Evolutionary conservation across 2,329 filamentous ascomycete species (phyloP), one percentile per base, ranked within the genome.

Genomic region (Exophiala aquamarina): DNA sequence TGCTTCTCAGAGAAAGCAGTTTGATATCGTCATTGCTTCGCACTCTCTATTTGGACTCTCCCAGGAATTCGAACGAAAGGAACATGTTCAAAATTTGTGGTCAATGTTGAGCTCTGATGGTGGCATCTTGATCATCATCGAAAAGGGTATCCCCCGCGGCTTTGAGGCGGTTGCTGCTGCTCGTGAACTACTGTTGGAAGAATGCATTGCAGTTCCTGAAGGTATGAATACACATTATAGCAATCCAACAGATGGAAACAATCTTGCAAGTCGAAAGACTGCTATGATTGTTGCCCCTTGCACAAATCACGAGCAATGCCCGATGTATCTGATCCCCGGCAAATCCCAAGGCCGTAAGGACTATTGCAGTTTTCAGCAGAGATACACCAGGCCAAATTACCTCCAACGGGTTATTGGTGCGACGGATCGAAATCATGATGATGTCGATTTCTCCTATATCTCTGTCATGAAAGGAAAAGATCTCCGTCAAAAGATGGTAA

Each of bases 101-200:
- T 84, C 82, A 11, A 75, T 96, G 41, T 75, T 96, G 3, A 88
- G 87, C 42, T 87, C 87, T 1, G 78, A 91, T 14, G 92, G 92
- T 1, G 93, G 93, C 28, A 79, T 98, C 11, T 75, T 98, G 3
- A 81, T 97, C 39, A 70, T 97, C 3, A 71, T 96, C 17, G 93
- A 98, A 66, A 97, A 96, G 66, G 93, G 90, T 0, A 81, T 95
- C 10, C 88, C 90, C 10, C 82, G 89, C 34, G 93, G 93, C 0
- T 98, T 98, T 57, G 93, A 97, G 65, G 87, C 89, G 11, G 82
- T 98, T 32, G 92, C 89, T 9, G 87, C 86, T 38, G 90, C 91
- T 4, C 83, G 93, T 40, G 79, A 90, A 33, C 82, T 87, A 50
- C 72, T 98, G 1, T 74, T 97, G 1, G 80, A 87, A 51, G 82